A percentile compares a stretch with the other conserved stretches of the same genome.
phyloP scores from a whole-genome alignment of 2,329 filamentous ascomycete species.

The Coleophoma eucalyptorum region DNA sequence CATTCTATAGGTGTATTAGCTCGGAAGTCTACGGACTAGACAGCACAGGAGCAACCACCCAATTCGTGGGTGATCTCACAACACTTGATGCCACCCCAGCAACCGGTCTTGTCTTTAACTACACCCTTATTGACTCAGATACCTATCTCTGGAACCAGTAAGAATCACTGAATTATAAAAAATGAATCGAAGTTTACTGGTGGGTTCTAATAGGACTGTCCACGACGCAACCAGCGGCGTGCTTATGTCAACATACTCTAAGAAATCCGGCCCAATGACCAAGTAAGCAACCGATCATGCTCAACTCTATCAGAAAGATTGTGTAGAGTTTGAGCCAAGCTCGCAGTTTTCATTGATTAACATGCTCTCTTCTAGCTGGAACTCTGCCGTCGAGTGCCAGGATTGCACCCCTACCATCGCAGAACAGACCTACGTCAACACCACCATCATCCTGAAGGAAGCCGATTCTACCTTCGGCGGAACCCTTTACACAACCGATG shows the following conservation, averaged over 20 bases:
- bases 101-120: constrained; percentile 20
- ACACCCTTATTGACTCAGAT: constrained; percentile 18
- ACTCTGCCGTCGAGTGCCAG: not conserved
- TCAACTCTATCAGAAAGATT: too few relatives aligned
- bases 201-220: not conserved
- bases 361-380: not conserved
- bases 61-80: constrained; percentile 17
- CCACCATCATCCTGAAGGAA: not conserved
- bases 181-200: not conserved
- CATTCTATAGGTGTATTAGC: constrained; percentile 15
- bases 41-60: constrained; percentile 6
- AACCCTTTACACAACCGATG: not conserved
- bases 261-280: not conserved
- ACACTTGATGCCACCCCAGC: constrained; percentile 16
- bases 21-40: constrained; percentile 22
- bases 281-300: not conserved
- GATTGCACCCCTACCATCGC: not conserved
- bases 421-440: not conserved
- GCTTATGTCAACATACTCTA: not conserved
- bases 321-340: too few relatives aligned
- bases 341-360: too few relatives aligned
- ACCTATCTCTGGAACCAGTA: constrained; percentile 16
- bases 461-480: not conserved
- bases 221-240: not conserved
- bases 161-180: not conserved